Evolutionary conservation across 345 rosid genomes (phyloP).

Genomic region (Toxicodendron radicans): DNA sequence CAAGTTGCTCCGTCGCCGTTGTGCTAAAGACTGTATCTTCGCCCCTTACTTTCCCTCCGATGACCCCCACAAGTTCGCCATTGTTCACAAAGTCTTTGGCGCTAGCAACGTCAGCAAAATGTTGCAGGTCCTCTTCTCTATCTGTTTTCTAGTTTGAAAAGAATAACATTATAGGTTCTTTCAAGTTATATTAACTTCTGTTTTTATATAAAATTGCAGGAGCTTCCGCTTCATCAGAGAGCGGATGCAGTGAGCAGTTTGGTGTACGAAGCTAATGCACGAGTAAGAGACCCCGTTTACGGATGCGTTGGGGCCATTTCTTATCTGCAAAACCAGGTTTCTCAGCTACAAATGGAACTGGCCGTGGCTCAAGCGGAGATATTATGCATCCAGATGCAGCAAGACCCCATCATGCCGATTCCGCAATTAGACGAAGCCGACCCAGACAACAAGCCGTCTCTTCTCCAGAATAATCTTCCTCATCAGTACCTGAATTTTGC

Average conservation of each 20-base stretch:
- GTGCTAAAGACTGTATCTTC: constrained; percentile 63
- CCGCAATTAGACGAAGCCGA: constrained; percentile 10
- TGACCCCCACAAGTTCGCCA: constrained; percentile 65
- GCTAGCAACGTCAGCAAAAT: constrained; percentile 74
- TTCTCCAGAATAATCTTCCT: constrained; percentile 21
- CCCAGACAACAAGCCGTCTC: constrained; percentile 32
- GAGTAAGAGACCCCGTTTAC: constrained; percentile 65
- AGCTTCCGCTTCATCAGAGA: constrained; percentile 53
- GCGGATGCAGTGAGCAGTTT: constrained; percentile 66
- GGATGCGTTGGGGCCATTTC: constrained; percentile 71
- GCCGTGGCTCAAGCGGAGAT: constrained; percentile 66
- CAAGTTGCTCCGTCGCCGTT: constrained; percentile 63
- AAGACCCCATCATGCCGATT: constrained; percentile 29
- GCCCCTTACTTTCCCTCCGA: constrained; percentile 70
- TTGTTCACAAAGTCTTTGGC: constrained; percentile 70
- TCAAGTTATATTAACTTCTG: no score
- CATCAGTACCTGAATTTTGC: constrained; percentile 32
- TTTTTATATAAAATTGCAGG: constrained; percentile 30
- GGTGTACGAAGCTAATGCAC: constrained; percentile 66
- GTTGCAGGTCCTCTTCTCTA: constrained; percentile 47
- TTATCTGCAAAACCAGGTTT: constrained; percentile 56
- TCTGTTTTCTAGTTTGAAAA: background rate
- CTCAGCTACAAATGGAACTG: constrained; percentile 61
- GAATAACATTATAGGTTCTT: no score
- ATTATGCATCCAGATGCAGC: constrained; percentile 59